Conservation (phyloP, 2,329 filamentous ascomycete genomes). For the Alternaria sp. region DNA sequence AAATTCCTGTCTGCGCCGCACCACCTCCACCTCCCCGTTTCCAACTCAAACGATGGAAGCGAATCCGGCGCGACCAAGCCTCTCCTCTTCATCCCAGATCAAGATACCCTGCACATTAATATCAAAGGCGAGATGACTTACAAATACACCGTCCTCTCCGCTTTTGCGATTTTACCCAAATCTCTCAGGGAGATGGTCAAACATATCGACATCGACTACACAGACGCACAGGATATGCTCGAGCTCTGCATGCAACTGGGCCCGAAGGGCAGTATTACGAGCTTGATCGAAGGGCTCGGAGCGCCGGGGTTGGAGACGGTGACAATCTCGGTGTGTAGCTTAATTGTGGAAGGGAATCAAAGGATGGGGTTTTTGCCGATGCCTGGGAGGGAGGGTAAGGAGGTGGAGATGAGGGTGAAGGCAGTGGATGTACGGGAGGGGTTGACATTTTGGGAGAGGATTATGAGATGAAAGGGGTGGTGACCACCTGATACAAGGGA, state of each 20-base stretch:
- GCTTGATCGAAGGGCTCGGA: neutral
- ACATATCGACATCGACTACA: neutral
- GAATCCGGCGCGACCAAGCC: neutral
- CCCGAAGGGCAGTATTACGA: neutral
- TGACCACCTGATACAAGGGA: neutral
- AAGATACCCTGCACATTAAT: neutral
- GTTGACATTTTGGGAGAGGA: neutral
- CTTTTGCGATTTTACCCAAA: rapidly evolving
- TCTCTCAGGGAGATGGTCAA: neutral
- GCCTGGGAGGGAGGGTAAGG: neutral
- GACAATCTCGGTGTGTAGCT: neutral
- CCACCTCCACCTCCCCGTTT: neutral
- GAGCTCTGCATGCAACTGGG: neutral
- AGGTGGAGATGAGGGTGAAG: neutral
- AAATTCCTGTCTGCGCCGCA: neutral
- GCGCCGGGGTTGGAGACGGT: neutral
- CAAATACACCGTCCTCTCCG: neutral
- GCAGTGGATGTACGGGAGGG: neutral
- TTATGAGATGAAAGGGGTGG: neutral
- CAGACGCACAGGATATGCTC: neutral
- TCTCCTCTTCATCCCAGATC: neutral
- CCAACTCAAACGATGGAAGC: neutral
- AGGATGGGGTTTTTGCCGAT: neutral
- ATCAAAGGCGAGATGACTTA: neutral
- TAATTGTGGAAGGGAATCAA: neutral